Conservation (phyloP, 2,329 filamentous ascomycete species). For the Colletotrichum incanum region DNA sequence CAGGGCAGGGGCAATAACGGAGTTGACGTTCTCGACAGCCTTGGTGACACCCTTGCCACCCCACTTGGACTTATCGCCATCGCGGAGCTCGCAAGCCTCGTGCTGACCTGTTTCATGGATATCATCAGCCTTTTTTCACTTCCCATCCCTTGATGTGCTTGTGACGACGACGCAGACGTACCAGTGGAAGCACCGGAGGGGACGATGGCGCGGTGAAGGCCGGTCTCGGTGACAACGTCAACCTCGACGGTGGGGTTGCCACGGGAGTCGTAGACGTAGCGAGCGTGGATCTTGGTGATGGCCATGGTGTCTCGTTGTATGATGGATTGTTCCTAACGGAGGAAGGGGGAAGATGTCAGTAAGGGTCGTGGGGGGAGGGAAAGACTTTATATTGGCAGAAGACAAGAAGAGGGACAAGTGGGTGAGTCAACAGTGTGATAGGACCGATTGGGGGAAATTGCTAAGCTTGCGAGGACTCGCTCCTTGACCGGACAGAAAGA, state of each 20-base stretch:
- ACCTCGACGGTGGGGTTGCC: slow-evolving; percentile 98
- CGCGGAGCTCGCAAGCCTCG: slow-evolving; percentile 92
- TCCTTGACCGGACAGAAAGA: slow-evolving; percentile 42
- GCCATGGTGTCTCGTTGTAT: slow-evolving; percentile 76
- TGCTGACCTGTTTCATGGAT: slow-evolving; percentile 76
- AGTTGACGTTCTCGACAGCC: slow-evolving; percentile 90
- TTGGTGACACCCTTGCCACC: slow-evolving; percentile 89
- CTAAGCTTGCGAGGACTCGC: slow-evolving; percentile 41
- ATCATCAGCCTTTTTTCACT: slow-evolving; percentile 50
- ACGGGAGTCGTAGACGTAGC: slow-evolving; percentile 98
- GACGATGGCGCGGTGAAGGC: slow-evolving; percentile 94
- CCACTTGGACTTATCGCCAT: slow-evolving; percentile 91
- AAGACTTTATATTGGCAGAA: slow-evolving; percentile 39
- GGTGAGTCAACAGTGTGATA: slow-evolving; percentile 43
- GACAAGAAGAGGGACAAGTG: slow-evolving; percentile 36
- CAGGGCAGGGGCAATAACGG: slow-evolving; percentile 82
- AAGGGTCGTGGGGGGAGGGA: slow-evolving; percentile 22
- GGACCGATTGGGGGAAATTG: slow-evolving; percentile 43
- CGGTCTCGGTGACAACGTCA: slow-evolving; percentile 92
- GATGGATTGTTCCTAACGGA: slow-evolving; percentile 34
- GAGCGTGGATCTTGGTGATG: slow-evolving; percentile 91
- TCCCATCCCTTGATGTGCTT: slow-evolving; percentile 33
- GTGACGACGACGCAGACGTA: slow-evolving; percentile 62
- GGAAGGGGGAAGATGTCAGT: slow-evolving; percentile 23
- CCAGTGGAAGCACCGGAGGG: slow-evolving; percentile 93